Conservation (phyloP, 2,329 filamentous ascomycete species). For the Arthrinium phaeospermum region DNA sequence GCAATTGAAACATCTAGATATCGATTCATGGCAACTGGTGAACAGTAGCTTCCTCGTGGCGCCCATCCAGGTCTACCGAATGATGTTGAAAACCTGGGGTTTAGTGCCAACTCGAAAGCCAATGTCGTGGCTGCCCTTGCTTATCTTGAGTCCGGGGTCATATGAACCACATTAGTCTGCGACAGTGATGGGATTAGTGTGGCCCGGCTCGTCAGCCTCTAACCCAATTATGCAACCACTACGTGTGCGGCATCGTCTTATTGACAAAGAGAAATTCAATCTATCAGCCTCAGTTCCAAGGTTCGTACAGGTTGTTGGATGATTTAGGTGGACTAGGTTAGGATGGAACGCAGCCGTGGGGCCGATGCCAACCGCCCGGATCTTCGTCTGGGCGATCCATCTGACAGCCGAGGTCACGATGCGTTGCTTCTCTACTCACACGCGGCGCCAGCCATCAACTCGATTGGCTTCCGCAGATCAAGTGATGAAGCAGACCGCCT, state of each 20-base stretch:
- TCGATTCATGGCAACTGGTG: neutral
- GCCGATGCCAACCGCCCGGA: conserved; percentile 11
- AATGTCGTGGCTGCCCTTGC: neutral
- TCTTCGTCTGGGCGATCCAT: conserved; percentile 2
- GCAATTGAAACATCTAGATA: neutral
- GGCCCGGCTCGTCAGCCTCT: conserved; percentile 7
- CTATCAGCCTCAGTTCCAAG: conserved; percentile 15
- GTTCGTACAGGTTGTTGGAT: conserved; percentile 9
- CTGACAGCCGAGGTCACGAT: conserved; percentile 17
- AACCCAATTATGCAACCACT: conserved; percentile 16
- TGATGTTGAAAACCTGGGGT: neutral
- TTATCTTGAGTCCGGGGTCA: conserved; percentile 3
- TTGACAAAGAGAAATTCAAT: conserved; percentile 11
- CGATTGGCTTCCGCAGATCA: conserved; percentile 5
- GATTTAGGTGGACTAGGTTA: neutral
- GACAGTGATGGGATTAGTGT: conserved; percentile 5
- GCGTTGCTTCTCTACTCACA: neutral
- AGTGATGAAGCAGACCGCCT: conserved; percentile 6
- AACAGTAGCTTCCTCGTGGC: neutral
- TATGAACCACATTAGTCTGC: neutral
- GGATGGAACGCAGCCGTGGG: conserved; percentile 3
- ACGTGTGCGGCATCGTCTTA: conserved; percentile 2
- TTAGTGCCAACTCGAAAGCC: neutral
- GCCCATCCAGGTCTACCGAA: neutral
- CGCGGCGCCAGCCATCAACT: neutral